These are phyloP conservation scores for Metschnikowia kofuensis DNA, from an alignment of 805 yeast species.

Conservation along the genomic window DNA sequence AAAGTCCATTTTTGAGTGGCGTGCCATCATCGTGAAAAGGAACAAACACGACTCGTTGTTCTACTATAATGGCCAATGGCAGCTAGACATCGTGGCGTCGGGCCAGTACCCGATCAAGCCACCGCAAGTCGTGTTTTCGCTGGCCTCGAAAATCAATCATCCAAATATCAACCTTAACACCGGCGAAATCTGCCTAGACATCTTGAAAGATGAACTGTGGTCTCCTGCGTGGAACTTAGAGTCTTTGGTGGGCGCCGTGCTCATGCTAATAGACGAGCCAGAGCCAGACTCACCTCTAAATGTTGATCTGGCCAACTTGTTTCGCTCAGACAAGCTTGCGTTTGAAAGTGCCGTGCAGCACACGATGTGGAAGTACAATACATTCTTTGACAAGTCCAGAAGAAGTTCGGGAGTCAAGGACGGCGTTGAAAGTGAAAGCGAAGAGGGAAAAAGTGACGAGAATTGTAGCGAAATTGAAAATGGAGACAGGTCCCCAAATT, in stretches of 20 bases:
- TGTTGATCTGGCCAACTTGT: constrained; percentile 63
- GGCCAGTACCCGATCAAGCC: constrained; percentile 56
- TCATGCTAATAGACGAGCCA: constrained; percentile 57
- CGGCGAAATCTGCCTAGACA: constrained; percentile 72
- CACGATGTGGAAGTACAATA: constrained; percentile 38
- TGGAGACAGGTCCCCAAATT: no score
- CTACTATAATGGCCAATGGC: constrained; percentile 50
- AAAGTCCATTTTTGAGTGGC: constrained; percentile 13
- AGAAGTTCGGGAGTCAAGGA: constrained; percentile 11
- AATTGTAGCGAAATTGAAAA: no score
- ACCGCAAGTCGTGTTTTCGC: constrained; percentile 51
- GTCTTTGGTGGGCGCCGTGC: constrained; percentile 53
- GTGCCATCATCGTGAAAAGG: constrained; percentile 23
- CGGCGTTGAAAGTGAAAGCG: background rate
- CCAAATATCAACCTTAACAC: constrained; percentile 41
- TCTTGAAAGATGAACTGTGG: constrained; percentile 57
- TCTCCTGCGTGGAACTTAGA: constrained; percentile 71
- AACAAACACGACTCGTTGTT: constrained; percentile 44
- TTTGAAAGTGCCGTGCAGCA: constrained; percentile 41
- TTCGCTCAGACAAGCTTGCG: constrained; percentile 41
- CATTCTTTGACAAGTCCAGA: constrained; percentile 20
- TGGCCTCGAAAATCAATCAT: constrained; percentile 38
- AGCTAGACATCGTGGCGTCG: constrained; percentile 44
- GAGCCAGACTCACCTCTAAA: constrained; percentile 73
- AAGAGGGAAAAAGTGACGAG: background rate